A percentile compares a stretch with the other conserved stretches of the same genome.
phyloP scores from a whole-genome alignment of 306 rosid genomes.

The Vigna trinervia region DNA sequence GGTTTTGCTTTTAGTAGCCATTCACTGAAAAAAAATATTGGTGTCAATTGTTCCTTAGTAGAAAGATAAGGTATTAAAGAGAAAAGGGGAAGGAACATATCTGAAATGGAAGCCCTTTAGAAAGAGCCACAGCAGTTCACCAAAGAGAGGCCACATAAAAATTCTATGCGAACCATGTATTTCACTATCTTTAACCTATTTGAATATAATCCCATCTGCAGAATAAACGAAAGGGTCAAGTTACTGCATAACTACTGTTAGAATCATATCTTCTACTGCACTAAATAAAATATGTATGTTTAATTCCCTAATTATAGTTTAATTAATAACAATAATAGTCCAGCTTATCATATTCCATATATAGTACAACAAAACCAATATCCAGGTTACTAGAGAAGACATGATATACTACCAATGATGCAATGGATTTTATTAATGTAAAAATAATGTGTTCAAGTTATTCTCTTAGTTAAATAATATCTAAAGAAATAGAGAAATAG shows the following conservation, averaged over 20 bases:
- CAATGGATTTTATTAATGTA: conserved; percentile 10
- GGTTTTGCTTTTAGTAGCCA: too few relatives aligned
- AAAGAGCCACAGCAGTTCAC: too few relatives aligned
- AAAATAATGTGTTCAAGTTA: conserved; percentile 20
- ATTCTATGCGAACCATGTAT: conserved; percentile 71
- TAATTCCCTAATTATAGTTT: too few relatives aligned
- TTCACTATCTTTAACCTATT: conserved; percentile 50
- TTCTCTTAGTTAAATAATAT: not conserved
- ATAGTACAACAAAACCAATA: conserved; percentile 15
- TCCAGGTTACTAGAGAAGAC: conserved; percentile 29
- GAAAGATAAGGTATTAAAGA: conserved; percentile 13
- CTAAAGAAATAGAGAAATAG: conserved; percentile 14
- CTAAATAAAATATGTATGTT: not conserved
- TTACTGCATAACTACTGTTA: not conserved
- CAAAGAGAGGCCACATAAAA: too few relatives aligned
- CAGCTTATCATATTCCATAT: conserved; percentile 8
- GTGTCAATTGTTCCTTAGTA: not conserved
- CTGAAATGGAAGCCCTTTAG: too few relatives aligned
- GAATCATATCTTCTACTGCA: not conserved
- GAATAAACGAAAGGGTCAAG: not conserved
- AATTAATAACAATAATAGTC: conserved; percentile 10
- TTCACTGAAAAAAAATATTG: too few relatives aligned
- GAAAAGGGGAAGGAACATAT: conserved; percentile 1
- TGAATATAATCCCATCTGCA: conserved; percentile 79
- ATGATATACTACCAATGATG: conserved; percentile 10